A percentile compares a stretch with the other conserved stretches of the same genome.
These are phyloP conservation scores for Phytophthora pistaciae DNA, from an alignment of 352 stramenopile genomes.

Conservation along the genomic window DNA sequence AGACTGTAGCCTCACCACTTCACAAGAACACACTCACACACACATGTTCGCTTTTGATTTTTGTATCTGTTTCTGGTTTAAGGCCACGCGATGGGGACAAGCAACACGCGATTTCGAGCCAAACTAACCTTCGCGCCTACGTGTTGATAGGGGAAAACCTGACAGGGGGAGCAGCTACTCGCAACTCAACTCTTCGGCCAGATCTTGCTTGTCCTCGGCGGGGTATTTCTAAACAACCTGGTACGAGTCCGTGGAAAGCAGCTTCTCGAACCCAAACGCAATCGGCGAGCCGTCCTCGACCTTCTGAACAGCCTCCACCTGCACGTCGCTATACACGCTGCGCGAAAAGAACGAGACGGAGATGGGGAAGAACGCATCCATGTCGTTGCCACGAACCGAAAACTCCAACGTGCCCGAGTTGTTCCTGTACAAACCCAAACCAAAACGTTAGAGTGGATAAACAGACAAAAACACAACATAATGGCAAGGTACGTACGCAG, in stretches of 20 bases:
- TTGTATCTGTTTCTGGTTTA: conserved; percentile 49
- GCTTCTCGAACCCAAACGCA: conserved; percentile 87
- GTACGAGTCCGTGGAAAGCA: conserved; percentile 89
- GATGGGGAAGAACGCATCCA: conserved; percentile 90
- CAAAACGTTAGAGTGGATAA: conserved; percentile 13
- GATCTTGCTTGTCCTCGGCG: conserved; percentile 9
- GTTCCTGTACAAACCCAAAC: conserved; percentile 55
- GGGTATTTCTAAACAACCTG: conserved; percentile 83
- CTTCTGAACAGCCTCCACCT: conserved; percentile 80
- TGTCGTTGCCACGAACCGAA: conserved; percentile 75
- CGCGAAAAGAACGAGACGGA: conserved; percentile 91
- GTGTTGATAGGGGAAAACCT: conserved; percentile 19
- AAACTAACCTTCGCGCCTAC: conserved; percentile 17
- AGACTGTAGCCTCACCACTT: conserved; percentile 2
- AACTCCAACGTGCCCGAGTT: conserved; percentile 87
- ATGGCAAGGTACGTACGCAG: conserved; percentile 61
- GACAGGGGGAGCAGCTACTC: conserved; percentile 14
- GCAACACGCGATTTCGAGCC: conserved; percentile 13
- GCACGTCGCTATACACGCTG: conserved; percentile 87
- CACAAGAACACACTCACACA: conserved; percentile 36
- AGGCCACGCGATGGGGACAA: conserved; percentile 22
- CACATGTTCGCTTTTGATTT: conserved; percentile 37
- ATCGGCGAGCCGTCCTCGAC: conserved; percentile 79
- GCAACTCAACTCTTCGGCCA: conserved; percentile 16
- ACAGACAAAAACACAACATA: not conserved